Evolutionary conservation across 768 basidiomycete species (phyloP).

Genomic region (Russula foetens): DNA sequence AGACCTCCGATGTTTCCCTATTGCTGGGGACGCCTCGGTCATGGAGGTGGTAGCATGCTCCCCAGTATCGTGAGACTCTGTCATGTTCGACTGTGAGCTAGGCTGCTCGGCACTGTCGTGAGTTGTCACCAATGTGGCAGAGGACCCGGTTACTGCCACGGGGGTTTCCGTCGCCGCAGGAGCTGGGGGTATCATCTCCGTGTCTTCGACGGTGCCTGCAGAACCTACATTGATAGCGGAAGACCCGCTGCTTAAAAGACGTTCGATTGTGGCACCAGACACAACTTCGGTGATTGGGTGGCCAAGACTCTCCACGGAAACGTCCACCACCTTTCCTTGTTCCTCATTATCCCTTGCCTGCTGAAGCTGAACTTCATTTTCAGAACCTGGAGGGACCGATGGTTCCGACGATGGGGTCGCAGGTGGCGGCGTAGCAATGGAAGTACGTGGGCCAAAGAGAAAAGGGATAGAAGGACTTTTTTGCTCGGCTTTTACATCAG

Average conservation of each 20-base stretch:
- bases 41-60: background rate
- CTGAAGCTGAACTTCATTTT: background rate
- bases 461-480: background rate
- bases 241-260: background rate
- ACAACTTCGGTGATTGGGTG: background rate
- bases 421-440: background rate
- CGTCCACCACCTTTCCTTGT: background rate
- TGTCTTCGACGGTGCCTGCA: background rate
- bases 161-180: background rate
- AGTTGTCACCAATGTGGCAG: background rate
- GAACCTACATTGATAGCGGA: background rate
- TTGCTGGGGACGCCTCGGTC: background rate
- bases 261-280: background rate
- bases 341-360: background rate
- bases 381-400: background rate
- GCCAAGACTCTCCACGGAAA: background rate
- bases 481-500: background rate
- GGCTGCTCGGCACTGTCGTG: background rate
- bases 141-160: background rate
- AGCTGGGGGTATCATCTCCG: background rate
- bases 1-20: background rate
- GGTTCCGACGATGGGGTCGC: background rate
- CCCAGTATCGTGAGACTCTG: background rate
- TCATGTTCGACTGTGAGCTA: background rate
- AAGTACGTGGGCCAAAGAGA: background rate